These are phyloP conservation scores for Alternaria gansuensis DNA, from an alignment of 2,329 filamentous ascomycete genomes.

Conservation along the genomic window DNA sequence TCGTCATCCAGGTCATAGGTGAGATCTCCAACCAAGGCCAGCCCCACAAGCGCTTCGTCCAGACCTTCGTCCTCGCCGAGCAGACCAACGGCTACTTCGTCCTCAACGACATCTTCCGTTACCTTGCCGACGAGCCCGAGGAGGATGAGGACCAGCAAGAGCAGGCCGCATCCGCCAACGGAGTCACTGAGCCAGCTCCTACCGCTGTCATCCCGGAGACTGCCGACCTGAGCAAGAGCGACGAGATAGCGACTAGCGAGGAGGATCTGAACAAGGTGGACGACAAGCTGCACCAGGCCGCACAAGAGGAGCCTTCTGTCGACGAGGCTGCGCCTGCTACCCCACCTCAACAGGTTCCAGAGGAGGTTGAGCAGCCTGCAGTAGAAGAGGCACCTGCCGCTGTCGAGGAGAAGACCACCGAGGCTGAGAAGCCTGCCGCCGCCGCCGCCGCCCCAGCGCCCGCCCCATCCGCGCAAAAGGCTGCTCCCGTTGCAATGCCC, in stretches of 20 bases:
- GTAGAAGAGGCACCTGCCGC: slow-evolving; percentile 54
- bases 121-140: slow-evolving; percentile 84
- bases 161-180: slow-evolving; percentile 47
- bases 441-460: slow-evolving; percentile 69
- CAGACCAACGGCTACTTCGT: slow-evolving; percentile 98
- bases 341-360: slow-evolving; percentile 51
- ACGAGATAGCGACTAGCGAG: slow-evolving; percentile 54
- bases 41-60: slow-evolving; percentile 93
- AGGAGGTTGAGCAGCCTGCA: slow-evolving; percentile 47
- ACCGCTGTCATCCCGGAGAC: slow-evolving; percentile 45
- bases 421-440: slow-evolving; percentile 69
- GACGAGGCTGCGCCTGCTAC: slow-evolving; percentile 44
- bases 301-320: slow-evolving; percentile 45
- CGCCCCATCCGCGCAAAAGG: slow-evolving; percentile 62
- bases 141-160: slow-evolving; percentile 63
- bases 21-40: slow-evolving; percentile 94
- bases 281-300: slow-evolving; percentile 75
- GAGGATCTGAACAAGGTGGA: slow-evolving; percentile 65
- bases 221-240: slow-evolving; percentile 45
- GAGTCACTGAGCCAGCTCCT: slow-evolving; percentile 54
- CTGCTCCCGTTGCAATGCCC: slow-evolving; percentile 65
- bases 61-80: slow-evolving; percentile 96
- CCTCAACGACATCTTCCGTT: slow-evolving; percentile 96
- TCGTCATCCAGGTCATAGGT: slow-evolving; percentile 97
- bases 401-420: slow-evolving; percentile 52